Evolutionary conservation across 2,329 filamentous ascomycete genomes (phyloP).

Genomic region (Periglandula ipomoeae): DNA sequence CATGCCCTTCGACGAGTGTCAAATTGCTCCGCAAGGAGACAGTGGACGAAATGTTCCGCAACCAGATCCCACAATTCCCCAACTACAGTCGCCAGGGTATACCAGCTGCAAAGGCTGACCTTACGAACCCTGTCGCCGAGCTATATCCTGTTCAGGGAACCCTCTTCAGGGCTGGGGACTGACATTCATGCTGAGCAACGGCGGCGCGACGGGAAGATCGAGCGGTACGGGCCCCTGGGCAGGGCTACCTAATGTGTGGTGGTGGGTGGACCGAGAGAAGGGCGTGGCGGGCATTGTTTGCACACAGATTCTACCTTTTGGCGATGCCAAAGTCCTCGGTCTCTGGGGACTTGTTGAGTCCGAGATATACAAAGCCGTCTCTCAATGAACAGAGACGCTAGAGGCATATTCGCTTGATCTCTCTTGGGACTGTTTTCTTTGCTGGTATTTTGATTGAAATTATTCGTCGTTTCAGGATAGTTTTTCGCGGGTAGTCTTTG

Average conservation of each 20-base stretch:
- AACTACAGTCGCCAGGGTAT: slow-evolving; percentile 39
- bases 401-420: too few species aligned
- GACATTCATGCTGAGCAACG: slow-evolving; percentile 46
- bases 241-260: slow-evolving; percentile 50
- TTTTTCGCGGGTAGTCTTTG: too few species aligned
- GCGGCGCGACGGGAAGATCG: slow-evolving; percentile 42
- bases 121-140: slow-evolving; percentile 38
- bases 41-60: slow-evolving; percentile 55
- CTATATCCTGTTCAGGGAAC: slow-evolving; percentile 36
- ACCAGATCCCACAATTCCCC: slow-evolving; percentile 49
- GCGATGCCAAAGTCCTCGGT: slow-evolving; percentile 29
- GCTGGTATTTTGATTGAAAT: too few species aligned
- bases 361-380: not conserved
- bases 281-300: slow-evolving; percentile 45
- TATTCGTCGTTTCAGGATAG: too few species aligned
- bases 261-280: slow-evolving; percentile 53
- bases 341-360: slow-evolving; percentile 36
- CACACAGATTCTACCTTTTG: slow-evolving; percentile 42
- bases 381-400: slow-evolving; percentile 1
- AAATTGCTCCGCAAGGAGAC: slow-evolving; percentile 47
- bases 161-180: slow-evolving; percentile 58
- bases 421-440: too few species aligned
- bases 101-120: slow-evolving; percentile 36
- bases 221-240: slow-evolving; percentile 45
- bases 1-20: slow-evolving; percentile 43